phyloP scores from a whole-genome alignment of 495 filamentous ascomycete genomes.

The Mytilinidion resinicola region DNA sequence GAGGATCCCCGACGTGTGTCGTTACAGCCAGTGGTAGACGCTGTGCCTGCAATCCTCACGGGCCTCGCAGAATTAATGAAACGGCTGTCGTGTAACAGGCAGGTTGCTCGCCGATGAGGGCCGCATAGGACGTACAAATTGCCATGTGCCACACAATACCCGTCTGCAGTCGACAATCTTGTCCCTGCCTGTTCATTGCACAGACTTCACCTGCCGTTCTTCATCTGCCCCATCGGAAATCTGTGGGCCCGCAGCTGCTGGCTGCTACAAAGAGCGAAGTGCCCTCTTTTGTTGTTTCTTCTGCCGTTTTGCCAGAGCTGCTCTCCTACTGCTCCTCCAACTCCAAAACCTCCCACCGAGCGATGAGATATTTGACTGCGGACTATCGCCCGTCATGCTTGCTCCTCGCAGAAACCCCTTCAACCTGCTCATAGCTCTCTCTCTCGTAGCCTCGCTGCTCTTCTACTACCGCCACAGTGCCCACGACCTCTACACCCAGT shows the following conservation, averaged over 20 bases:
- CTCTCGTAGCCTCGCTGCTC: conserved; percentile 8
- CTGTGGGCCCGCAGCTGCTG: neutral
- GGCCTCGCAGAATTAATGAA: too few species aligned
- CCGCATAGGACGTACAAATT: too few species aligned
- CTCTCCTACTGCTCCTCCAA: neutral
- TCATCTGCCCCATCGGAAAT: too few species aligned
- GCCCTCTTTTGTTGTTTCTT: neutral
- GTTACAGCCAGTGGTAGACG: too few species aligned
- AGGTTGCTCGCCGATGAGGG: too few species aligned
- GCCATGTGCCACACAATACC: too few species aligned
- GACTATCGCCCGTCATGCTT: conserved; percentile 10
- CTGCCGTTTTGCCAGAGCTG: neutral
- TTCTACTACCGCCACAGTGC: conserved; percentile 18
- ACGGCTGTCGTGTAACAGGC: too few species aligned
- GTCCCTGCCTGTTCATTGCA: too few species aligned
- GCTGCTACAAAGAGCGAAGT: neutral
- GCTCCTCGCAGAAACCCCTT: conserved; percentile 16
- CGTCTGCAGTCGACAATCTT: too few species aligned
- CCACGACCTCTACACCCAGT: conserved; percentile 14
- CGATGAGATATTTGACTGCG: neutral
- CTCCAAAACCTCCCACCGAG: neutral
- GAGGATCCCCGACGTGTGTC: too few species aligned
- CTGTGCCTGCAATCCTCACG: too few species aligned
- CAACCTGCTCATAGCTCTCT: conserved; percentile 9
- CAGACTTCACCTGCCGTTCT: too few species aligned